phyloP scores from a whole-genome alignment of 257 asterid genomes.

The Ballota nigra region DNA sequence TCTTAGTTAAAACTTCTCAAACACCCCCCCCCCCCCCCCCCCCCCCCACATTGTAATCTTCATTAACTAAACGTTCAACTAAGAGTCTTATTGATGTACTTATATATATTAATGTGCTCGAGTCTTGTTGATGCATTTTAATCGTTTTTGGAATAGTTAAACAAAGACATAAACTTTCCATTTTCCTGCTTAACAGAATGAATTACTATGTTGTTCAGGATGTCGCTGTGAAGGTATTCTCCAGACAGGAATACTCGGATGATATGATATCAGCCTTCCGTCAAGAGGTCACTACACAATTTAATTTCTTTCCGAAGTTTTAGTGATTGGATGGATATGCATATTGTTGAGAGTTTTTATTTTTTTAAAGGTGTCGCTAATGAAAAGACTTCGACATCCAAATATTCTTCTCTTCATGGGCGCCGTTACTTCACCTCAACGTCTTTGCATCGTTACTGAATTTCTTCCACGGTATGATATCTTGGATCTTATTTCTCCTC shows the following conservation, averaged over 20 bases:
- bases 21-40: not conserved
- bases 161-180: not conserved
- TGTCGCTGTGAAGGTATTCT: conserved; percentile 96
- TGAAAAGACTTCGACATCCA: conserved; percentile 97
- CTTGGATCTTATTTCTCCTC: not conserved
- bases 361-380: conserved; percentile 74
- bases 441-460: conserved; percentile 96
- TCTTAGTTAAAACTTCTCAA: conserved; percentile 33
- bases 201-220: conserved; percentile 57
- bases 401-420: conserved; percentile 99
- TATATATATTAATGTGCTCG: too few species aligned
- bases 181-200: conserved; percentile 23
- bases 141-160: too few species aligned
- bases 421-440: conserved; percentile 91
- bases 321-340: not conserved
- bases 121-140: too few species aligned
- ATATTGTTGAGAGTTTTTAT: conserved; percentile 15
- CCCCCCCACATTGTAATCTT: not conserved
- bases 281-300: not conserved
- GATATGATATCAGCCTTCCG: conserved; percentile 76
- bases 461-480: conserved; percentile 82
- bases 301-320: not conserved
- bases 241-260: conserved; percentile 86
- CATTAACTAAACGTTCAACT: not conserved
- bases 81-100: too few species aligned